Conservation (phyloP, 2,329 filamentous ascomycete genomes). For the Aureobasidium sp. region DNA sequence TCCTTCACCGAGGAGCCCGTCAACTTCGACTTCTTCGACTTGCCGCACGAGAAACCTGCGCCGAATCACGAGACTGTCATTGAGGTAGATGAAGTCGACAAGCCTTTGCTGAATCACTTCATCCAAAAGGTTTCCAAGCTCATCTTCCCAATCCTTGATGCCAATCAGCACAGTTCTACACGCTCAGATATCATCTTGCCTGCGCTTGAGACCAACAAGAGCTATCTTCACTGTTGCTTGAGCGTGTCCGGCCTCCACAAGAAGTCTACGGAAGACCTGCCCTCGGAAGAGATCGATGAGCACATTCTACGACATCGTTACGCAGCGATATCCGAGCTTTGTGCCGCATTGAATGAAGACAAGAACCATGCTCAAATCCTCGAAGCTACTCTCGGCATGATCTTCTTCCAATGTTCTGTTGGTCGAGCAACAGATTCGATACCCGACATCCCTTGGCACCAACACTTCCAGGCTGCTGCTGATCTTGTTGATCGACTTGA, state of each 20-base stretch:
- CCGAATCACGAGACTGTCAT: constrained; percentile 61
- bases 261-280: constrained; percentile 63
- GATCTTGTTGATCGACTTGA: constrained; percentile 79
- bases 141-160: constrained; percentile 86
- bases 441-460: constrained; percentile 90
- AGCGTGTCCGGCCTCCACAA: constrained; percentile 88
- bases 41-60: constrained; percentile 58
- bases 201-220: constrained; percentile 81
- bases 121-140: constrained; percentile 77
- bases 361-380: constrained; percentile 80
- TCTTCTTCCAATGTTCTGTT: constrained; percentile 91
- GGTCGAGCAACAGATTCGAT: constrained; percentile 76
- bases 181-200: constrained; percentile 76
- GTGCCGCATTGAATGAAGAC: constrained; percentile 69
- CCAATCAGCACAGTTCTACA: constrained; percentile 76
- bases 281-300: constrained; percentile 67
- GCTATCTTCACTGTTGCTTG: constrained; percentile 90
- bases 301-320: constrained; percentile 91
- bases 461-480: constrained; percentile 88
- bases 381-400: constrained; percentile 87
- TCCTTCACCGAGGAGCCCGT: constrained; percentile 48
- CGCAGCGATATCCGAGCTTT: constrained; percentile 76
- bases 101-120: constrained; percentile 82
- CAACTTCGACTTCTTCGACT: constrained; percentile 77
- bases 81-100: constrained; percentile 79